Percentiles rank a stretch among this genome's conserved stretches.
Conservation (phyloP, 768 basidiomycete genomes). For the Filobasidium wieringae region DNA sequence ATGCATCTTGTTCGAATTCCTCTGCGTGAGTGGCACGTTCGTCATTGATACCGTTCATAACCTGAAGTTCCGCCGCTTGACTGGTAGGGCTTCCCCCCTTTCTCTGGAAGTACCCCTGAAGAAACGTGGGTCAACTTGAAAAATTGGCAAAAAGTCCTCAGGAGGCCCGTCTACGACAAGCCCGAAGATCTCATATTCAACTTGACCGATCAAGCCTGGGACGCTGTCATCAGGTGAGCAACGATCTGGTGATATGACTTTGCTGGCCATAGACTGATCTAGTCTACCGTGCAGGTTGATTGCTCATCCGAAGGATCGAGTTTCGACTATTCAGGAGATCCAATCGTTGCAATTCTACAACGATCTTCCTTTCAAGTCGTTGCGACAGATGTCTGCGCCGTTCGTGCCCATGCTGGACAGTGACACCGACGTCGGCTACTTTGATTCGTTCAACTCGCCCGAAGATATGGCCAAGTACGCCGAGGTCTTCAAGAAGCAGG, state of each 20-base stretch:
- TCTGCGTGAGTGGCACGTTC: conserved; percentile 22
- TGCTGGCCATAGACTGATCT: not conserved
- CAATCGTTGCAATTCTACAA: conserved; percentile 72
- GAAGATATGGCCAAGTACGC: conserved; percentile 99
- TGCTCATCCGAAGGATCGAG: conserved; percentile 69
- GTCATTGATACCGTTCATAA: not conserved
- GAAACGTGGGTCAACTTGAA: conserved; percentile 99
- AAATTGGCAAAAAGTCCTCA: conserved; percentile 86
- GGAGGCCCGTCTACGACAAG: conserved; percentile 88
- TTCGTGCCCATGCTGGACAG: conserved; percentile 91
- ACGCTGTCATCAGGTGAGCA: conserved; percentile 69
- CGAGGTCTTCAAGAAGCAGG: conserved; percentile 93
- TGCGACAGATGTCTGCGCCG: conserved; percentile 66
- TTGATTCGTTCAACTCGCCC: conserved; percentile 33
- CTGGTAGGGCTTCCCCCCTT: conserved; percentile 75
- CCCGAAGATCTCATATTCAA: conserved; percentile 97
- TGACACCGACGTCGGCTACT: conserved; percentile 89
- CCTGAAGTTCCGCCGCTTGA: not conserved
- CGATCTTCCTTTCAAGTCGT: conserved; percentile 59
- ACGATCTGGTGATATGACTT: not conserved
- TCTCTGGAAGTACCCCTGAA: conserved; percentile 86
- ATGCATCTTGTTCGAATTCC: conserved; percentile 84
- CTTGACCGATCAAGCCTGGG: conserved; percentile 84
- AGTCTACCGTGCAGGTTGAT: conserved; percentile 46
- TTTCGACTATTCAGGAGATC: conserved; percentile 60